These are phyloP conservation scores for Rhynchospora breviuscula DNA, from an alignment of 176 grass and related monocot species.

Conservation along the genomic window DNA sequence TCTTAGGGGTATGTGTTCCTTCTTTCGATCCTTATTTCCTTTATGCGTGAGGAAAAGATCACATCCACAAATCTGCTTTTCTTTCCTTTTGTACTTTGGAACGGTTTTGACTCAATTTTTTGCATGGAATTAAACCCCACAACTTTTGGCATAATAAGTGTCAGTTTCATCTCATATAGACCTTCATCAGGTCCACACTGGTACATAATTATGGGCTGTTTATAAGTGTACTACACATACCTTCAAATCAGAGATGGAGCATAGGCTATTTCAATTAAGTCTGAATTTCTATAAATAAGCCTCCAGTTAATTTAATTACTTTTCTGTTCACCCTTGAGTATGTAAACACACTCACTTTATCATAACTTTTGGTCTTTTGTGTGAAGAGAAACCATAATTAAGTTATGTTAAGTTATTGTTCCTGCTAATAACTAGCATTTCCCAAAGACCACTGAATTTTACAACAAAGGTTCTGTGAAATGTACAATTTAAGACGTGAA, in stretches of 20 bases:
- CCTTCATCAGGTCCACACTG: background rate
- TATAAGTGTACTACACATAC: background rate
- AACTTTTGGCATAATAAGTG: background rate
- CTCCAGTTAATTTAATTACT: background rate
- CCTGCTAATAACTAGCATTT: background rate
- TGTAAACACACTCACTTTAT: background rate
- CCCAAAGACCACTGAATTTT: background rate
- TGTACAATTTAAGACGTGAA: background rate
- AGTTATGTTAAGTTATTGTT: background rate
- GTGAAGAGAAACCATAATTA: background rate
- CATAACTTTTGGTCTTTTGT: background rate
- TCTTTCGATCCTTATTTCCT: constrained; percentile 4
- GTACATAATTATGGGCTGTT: background rate
- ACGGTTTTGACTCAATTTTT: background rate
- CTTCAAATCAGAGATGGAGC: background rate
- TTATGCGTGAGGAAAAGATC: background rate
- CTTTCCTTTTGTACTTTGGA: background rate
- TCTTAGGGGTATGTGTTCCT: constrained; percentile 67
- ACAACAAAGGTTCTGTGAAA: too few relatives aligned
- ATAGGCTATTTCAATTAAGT: background rate
- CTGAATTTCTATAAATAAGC: background rate
- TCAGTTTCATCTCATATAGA: background rate
- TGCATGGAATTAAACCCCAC: background rate
- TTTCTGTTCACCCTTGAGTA: background rate
- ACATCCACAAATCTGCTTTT: background rate